Evolutionary conservation across 1,284 basidiomycete genomes (phyloP), one percentile per base, ranked within the genome.

Genomic region (Mycena citricolor): DNA sequence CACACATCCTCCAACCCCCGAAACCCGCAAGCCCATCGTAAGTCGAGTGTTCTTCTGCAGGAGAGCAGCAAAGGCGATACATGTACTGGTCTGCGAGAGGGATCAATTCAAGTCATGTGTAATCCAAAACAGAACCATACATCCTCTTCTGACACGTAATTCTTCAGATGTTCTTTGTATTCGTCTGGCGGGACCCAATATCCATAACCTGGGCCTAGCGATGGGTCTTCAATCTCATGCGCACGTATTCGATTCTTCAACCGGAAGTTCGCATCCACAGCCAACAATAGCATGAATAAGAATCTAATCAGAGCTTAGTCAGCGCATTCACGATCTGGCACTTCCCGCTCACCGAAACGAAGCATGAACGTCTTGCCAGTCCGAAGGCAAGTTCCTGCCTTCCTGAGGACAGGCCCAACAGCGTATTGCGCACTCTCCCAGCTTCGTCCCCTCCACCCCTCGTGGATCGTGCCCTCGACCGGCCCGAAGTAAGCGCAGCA

Each of bases 231-330:
- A 14, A 12, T 17, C 16, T 47, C 39, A 13, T 20, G 39, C 7
- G 34, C 19, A 24, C 38, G 26, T 2, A 39, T 22, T 7, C 50
- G 33, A 23, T 42, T 47, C 23, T 38, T 43, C 16, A 54, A 23
- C 20, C 48, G 22, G 36, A 54, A 54, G 32, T 54, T 54, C 16
- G 52, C 51, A 49, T 54, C 53, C 6, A 33, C n/a, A 6, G 47
- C 26, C 13, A 54, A 11, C n/a, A 22, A 47, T 17, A 17, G 53
- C 28, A 2, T 13, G 34, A 37, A 50, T n/a, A n/a, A n/a, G n/a
- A n/a, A n/a, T n/a, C n/a, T n/a, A n/a, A n/a, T n/a, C n/a, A n/a
- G n/a, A n/a, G n/a, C n/a, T n/a, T n/a, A n/a, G n/a, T n/a, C n/a
- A n/a, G n/a, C n/a, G n/a, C n/a, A n/a, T n/a, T n/a, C n/a, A n/a